These are phyloP conservation scores for Verbena officinalis DNA, from an alignment of 257 asterid species.

Conservation along the genomic window DNA sequence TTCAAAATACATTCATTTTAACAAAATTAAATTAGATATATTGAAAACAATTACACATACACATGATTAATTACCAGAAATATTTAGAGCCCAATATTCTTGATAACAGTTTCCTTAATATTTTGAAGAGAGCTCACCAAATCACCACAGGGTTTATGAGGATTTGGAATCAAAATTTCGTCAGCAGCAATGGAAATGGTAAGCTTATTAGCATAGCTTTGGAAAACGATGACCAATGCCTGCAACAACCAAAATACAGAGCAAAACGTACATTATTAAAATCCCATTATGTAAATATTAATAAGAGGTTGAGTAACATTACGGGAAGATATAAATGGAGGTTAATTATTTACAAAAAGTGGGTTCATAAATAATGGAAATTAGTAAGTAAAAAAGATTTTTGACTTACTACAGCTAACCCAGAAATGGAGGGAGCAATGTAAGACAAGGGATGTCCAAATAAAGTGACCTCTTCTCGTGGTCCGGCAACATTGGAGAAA, in stretches of 20 bases:
- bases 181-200: constrained; percentile 36
- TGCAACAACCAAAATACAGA: constrained; percentile 3
- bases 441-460: constrained; percentile 36
- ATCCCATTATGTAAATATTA: background rate
- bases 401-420: constrained; percentile 32
- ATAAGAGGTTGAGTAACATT: too few species aligned
- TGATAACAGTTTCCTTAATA: constrained; percentile 28
- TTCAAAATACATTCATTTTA: too few species aligned
- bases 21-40: too few species aligned
- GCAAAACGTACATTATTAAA: background rate
- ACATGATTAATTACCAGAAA: too few species aligned
- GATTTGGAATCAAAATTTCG: constrained; percentile 39
- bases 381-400: too few species aligned
- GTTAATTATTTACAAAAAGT: too few species aligned
- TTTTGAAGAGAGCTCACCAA: constrained; percentile 31
- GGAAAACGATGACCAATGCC: constrained; percentile 33
- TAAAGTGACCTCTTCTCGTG: constrained; percentile 37
- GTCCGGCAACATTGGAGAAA: constrained; percentile 35
- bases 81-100: background rate
- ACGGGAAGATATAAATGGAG: too few species aligned
- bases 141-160: constrained; percentile 43
- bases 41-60: too few species aligned
- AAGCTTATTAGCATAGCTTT: constrained; percentile 43
- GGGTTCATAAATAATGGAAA: too few species aligned
- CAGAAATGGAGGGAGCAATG: constrained; percentile 36